Evolutionary conservation across 306 rosid genomes (phyloP), one percentile per base, ranked within the genome.

Genomic region (Trifolium dubium): DNA sequence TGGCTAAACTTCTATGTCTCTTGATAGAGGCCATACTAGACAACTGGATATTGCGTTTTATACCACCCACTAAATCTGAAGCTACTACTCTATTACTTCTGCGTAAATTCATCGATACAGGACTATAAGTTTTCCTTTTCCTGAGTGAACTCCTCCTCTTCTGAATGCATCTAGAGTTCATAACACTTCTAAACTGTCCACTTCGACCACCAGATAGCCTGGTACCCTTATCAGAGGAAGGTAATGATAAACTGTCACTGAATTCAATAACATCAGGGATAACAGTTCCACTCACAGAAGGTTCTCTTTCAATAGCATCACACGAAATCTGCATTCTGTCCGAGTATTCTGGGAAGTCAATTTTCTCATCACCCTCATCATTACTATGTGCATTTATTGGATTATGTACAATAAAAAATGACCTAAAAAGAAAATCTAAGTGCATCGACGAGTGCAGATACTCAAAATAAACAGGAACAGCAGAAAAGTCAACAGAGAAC

Each of bases 111-210:
- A 54, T 51, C 4, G 71, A 47, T 0, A 81, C 77, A 73, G 89
- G 80, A 80, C 49, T 88, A 67, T 88, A 80, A 30, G 87, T 81
- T 69, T 82, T 84, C 80, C 86, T 85, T 37, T 85, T 89, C 82
- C 93, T 78, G 65, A 86, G 81, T 1, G 96, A 86, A 77, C 93
- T 91, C 80, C 97, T 85, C 79, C 96, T 85, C 81, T 84, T 86
- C 80, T 73, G 88, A 61, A 85, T 71, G 37, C 87, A 85, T 61
- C 93, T 85, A 30, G 84, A 86, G 67, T 75, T 67, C 76, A 83
- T 71, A 50, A 82, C 53, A 40, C 41, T 79, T 72, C 85, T 85
- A 50, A 76, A 80, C 66, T 83, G 92, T 37, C 81, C 73, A 51
- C 64, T 82, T 43, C 86, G 86, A 76, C 82, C 62, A 47, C 82